These are phyloP conservation scores for Porogramme epimiltina DNA, from an alignment of 1,284 basidiomycete species.

Conservation along the genomic window DNA sequence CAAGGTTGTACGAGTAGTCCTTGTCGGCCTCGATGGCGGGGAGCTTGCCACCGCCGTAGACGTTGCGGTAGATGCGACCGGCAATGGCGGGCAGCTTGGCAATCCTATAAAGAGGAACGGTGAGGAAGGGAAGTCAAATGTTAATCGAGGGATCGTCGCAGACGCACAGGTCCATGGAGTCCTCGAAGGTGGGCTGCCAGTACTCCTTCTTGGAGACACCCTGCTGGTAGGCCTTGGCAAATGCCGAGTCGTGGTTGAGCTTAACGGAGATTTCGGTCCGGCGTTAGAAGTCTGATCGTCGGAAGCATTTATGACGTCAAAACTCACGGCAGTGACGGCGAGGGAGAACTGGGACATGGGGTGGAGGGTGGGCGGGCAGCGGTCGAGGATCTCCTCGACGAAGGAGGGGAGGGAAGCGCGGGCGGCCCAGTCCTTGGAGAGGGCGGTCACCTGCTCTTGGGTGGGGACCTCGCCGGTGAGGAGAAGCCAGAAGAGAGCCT, in stretches of 20 bases:
- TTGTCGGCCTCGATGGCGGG: slow-evolving; percentile 86
- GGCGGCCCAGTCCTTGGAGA: slow-evolving; percentile 92
- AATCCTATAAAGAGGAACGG: slow-evolving; percentile 58
- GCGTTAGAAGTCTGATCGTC: slow-evolving; percentile 10
- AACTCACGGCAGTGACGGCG: slow-evolving; percentile 86
- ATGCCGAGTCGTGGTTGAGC: slow-evolving; percentile 97
- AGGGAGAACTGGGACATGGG: slow-evolving; percentile 97
- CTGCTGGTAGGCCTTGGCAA: slow-evolving; percentile 92
- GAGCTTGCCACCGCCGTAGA: slow-evolving; percentile 88
- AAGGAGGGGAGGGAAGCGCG: slow-evolving; percentile 88
- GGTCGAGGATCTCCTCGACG: slow-evolving; percentile 91
- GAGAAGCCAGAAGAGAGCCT: slow-evolving; percentile 95
- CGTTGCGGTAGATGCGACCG: slow-evolving; percentile 95
- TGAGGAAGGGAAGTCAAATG: neutral
- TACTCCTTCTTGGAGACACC: slow-evolving; percentile 97
- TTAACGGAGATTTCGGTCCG: slow-evolving; percentile 28
- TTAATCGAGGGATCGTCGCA: neutral
- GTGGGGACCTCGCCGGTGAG: slow-evolving; percentile 93
- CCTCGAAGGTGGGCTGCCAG: slow-evolving; percentile 96
- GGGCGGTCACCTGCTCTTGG: slow-evolving; percentile 80
- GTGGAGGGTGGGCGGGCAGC: slow-evolving; percentile 91
- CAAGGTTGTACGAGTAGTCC: slow-evolving; percentile 94
- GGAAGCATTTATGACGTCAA: slow-evolving; percentile 11
- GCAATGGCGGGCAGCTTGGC: slow-evolving; percentile 98
- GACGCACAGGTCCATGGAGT: slow-evolving; percentile 90